These are phyloP conservation scores for Eutreptiella sp. DNA, from an alignment of 208 protist species.

Conservation along the genomic window DNA sequence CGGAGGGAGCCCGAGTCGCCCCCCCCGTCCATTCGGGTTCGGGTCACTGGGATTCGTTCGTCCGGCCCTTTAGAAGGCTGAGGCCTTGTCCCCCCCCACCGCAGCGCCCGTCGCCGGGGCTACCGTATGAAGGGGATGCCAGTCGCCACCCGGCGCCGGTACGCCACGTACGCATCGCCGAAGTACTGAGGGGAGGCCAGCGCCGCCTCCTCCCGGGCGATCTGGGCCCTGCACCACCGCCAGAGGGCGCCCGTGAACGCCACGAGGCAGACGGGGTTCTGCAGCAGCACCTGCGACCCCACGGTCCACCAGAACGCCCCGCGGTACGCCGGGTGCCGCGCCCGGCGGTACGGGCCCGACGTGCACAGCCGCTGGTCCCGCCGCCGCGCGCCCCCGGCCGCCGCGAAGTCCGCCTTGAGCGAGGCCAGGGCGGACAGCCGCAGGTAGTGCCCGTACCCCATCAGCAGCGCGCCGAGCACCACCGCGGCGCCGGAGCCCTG, in stretches of 20 bases:
- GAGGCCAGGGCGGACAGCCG: too few relatives aligned
- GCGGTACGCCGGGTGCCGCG: constrained; percentile 90
- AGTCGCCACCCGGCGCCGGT: constrained; percentile 53
- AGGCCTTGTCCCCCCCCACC: too few relatives aligned
- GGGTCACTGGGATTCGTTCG: too few relatives aligned
- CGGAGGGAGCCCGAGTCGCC: too few relatives aligned
- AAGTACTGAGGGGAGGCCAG: constrained; percentile 70
- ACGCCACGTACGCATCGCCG: constrained; percentile 70
- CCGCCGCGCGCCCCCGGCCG: constrained; percentile 37
- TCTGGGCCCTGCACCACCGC: constrained; percentile 79
- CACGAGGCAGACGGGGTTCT: constrained; percentile 77
- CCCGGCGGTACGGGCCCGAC: constrained; percentile 70
- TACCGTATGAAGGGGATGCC: constrained; percentile 81
- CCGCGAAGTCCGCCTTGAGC: too few relatives aligned
- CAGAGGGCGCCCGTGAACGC: constrained; percentile 66
- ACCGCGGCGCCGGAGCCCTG: too few relatives aligned
- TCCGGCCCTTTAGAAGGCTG: too few relatives aligned
- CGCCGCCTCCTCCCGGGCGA: constrained; percentile 74
- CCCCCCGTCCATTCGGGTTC: too few relatives aligned
- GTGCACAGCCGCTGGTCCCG: constrained; percentile 73
- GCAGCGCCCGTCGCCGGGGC: too few relatives aligned
- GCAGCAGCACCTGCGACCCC: constrained; percentile 77
- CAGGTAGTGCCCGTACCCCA: too few relatives aligned
- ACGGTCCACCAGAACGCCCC: constrained; percentile 88
- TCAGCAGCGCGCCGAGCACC: too few relatives aligned